phyloP scores from a whole-genome alignment of 306 rosid species.

The Quercus variabilis region DNA sequence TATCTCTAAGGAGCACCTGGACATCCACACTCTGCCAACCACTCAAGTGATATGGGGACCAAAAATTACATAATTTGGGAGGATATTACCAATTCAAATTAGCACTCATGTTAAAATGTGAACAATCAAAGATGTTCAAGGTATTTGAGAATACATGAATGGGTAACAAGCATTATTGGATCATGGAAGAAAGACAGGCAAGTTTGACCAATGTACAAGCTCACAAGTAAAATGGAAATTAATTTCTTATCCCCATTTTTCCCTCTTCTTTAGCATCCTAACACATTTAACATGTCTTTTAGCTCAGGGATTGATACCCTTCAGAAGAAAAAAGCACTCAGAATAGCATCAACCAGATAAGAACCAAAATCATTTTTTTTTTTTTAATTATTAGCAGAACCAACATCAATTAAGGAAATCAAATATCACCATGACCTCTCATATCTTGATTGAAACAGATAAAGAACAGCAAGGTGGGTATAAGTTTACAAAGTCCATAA shows the following conservation, averaged over 20 bases:
- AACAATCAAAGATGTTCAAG: background rate
- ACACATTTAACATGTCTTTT: too few relatives aligned
- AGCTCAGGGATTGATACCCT: too few relatives aligned
- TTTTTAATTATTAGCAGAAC: too few relatives aligned
- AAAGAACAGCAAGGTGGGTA: too few relatives aligned
- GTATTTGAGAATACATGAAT: background rate
- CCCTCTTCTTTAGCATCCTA: background rate
- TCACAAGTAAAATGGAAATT: background rate
- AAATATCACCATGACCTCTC: too few relatives aligned
- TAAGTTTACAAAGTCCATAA: too few relatives aligned
- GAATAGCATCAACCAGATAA: too few relatives aligned
- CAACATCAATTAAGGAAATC: too few relatives aligned
- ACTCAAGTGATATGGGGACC: background rate
- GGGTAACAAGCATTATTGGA: background rate
- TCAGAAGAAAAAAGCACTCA: too few relatives aligned
- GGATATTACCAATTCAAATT: background rate
- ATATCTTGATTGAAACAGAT: too few relatives aligned
- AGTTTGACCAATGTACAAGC: background rate
- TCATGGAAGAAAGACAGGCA: background rate
- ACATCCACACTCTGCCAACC: background rate
- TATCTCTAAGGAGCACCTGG: background rate
- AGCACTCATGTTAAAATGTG: background rate
- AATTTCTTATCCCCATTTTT: slow-evolving; percentile 20
- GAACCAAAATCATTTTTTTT: too few relatives aligned
- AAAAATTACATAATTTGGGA: background rate